Evolutionary conservation across 2,329 filamentous ascomycete species (phyloP), one percentile per base, ranked within the genome.

Genomic region (Alternaria panax): DNA sequence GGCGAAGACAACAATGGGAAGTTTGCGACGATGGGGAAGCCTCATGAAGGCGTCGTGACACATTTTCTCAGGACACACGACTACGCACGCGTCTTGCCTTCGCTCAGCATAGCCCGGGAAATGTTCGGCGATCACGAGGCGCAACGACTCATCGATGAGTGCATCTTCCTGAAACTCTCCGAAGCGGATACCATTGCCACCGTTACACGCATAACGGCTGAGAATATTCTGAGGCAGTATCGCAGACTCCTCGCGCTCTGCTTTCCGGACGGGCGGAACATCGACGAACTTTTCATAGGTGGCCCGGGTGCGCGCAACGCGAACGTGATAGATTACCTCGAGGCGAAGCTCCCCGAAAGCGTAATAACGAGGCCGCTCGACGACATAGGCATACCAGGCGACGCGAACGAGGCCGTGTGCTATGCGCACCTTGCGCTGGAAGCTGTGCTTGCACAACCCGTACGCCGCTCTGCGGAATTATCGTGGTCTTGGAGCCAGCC

Each of bases 361-460:
- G 2, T 79, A 76, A 84, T 88, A 43, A 75, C 81, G 3, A 65
- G 58, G 53, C 84, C 85, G 80, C 77, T 88, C 7, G 85, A 88
- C 63, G 84, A 84, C 47, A 84, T 85, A 3, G 86, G 86, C 5
- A 81, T 88, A 48, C 84, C 85, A 0, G 83, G 76, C 1, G 83
- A 82, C 32, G 86, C 86, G 3, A 88, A 88, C 71, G 86, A 88
- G 69, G 85, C 85, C 5, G 80, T 86, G 51, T 85, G 82, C 1
- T 87, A 88, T 68, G 86, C 87, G 4, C 86, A 84, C 82, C 85
- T 87, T 72, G 86, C 82, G 3, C 84, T 88, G 81, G 85, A 88
- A 69, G 84, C 85, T 7, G 41, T 75, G 20, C 59, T 72, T 14
- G 51, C 51, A 43, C 54, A 60, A 24, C 54, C 55, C 2, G 54